These are phyloP conservation scores for Penicillium ucsense DNA, from an alignment of 495 filamentous ascomycete species.

Conservation along the genomic window DNA sequence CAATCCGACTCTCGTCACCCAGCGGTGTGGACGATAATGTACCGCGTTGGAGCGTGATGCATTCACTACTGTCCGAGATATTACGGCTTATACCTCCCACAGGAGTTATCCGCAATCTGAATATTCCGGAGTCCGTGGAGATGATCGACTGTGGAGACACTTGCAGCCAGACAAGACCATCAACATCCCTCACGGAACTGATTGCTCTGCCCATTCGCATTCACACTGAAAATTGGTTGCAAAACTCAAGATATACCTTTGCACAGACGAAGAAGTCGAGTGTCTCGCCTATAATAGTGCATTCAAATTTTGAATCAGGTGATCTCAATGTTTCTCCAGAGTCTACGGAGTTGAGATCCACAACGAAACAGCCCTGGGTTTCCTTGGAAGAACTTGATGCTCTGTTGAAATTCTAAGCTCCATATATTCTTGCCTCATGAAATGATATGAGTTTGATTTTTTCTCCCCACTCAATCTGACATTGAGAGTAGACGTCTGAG, in stretches of 20 bases:
- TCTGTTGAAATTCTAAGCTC: neutral
- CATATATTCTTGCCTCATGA: neutral
- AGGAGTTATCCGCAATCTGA: neutral
- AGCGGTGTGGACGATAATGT: neutral
- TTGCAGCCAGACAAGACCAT: neutral
- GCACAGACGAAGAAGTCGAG: neutral
- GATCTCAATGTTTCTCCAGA: neutral
- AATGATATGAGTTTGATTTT: neutral
- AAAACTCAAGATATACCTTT: neutral
- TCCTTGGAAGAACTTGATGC: neutral
- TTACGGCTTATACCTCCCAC: neutral
- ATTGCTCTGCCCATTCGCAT: neutral
- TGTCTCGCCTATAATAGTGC: neutral
- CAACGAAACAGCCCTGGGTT: neutral
- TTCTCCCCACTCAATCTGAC: neutral
- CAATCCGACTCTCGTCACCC: neutral
- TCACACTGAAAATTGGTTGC: neutral
- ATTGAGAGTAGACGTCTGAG: neutral
- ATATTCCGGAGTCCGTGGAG: neutral
- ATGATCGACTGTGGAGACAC: neutral
- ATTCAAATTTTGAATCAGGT: neutral
- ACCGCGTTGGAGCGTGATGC: neutral
- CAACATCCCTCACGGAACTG: neutral
- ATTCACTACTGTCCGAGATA: neutral
- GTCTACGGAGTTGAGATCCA: neutral